Conservation (phyloP, 805 yeast genomes). For the Hanseniaspora thailandica region DNA sequence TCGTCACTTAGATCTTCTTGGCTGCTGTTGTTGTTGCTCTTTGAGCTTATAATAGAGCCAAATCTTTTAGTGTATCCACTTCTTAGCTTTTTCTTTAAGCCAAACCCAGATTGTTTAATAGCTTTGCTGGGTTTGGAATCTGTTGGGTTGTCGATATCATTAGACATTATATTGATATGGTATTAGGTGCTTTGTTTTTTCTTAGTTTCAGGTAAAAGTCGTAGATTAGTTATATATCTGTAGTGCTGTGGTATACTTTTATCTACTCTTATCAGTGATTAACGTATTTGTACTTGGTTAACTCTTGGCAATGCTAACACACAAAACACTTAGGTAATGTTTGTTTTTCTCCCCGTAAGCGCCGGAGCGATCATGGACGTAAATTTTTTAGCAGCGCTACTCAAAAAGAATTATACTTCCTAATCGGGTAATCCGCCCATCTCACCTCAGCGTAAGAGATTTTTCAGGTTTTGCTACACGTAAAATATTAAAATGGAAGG, state of each 20-base stretch:
- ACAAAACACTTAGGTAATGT: no score
- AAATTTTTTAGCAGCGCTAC: no score
- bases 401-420: neutral
- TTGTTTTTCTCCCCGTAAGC: neutral
- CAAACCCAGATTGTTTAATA: slow-evolving; percentile 7
- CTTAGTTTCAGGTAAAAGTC: no score
- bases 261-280: no score
- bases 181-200: neutral
- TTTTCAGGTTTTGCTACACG: no score
- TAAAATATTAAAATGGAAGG: no score
- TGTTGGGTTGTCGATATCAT: neutral
- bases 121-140: neutral
- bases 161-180: neutral
- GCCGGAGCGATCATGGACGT: neutral
- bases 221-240: no score
- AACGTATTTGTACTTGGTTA: no score
- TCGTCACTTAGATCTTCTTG: neutral
- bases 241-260: no score
- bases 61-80: slow-evolving; percentile 7
- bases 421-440: neutral
- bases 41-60: slow-evolving; percentile 3
- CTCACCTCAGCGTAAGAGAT: neutral
- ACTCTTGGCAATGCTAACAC: no score
- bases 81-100: slow-evolving; percentile 1
- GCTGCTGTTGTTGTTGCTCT: neutral